Conservation (phyloP, 2,329 filamentous ascomycete genomes). For the Monosporascus sp. region DNA sequence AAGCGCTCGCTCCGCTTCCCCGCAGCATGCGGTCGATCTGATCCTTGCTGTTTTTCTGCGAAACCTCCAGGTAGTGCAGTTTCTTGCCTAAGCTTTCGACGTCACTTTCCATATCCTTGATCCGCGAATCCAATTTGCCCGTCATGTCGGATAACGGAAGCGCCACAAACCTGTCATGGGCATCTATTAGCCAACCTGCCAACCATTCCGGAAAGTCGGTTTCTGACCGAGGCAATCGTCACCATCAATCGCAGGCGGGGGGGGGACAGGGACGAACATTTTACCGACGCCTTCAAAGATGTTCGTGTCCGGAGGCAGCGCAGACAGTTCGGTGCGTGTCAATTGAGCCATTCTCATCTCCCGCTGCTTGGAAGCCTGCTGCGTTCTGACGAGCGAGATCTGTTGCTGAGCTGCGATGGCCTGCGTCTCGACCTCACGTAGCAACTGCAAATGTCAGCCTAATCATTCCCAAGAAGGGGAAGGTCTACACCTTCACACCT, state of each 20-base stretch:
- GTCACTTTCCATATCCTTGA: conserved; percentile 69
- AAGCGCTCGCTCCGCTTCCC: conserved; percentile 31
- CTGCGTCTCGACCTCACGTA: conserved; percentile 91
- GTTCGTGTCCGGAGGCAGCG: conserved; percentile 68
- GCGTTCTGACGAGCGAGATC: conserved; percentile 77
- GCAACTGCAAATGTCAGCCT: conserved; percentile 52
- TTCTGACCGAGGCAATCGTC: too few species aligned
- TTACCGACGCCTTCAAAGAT: conserved; percentile 96
- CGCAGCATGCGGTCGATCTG: conserved; percentile 85
- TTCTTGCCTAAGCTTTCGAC: conserved; percentile 81
- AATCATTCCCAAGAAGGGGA: conserved; percentile 1
- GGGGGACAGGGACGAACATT: conserved; percentile 60
- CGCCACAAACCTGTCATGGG: conserved; percentile 70
- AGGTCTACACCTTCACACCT: conserved; percentile 51
- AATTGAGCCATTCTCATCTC: conserved; percentile 86
- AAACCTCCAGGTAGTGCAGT: conserved; percentile 89
- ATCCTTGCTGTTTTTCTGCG: conserved; percentile 87
- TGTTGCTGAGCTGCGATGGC: conserved; percentile 87
- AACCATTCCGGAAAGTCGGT: neutral
- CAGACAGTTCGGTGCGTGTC: conserved; percentile 77
- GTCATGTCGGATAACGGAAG: conserved; percentile 69
- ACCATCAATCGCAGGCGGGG: neutral
- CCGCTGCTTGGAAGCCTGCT: conserved; percentile 79
- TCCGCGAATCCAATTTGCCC: conserved; percentile 70
- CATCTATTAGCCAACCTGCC: neutral